Evolutionary conservation across 2,329 filamentous ascomycete species (phyloP).

Genomic region (Ophiocordyceps robertsii): DNA sequence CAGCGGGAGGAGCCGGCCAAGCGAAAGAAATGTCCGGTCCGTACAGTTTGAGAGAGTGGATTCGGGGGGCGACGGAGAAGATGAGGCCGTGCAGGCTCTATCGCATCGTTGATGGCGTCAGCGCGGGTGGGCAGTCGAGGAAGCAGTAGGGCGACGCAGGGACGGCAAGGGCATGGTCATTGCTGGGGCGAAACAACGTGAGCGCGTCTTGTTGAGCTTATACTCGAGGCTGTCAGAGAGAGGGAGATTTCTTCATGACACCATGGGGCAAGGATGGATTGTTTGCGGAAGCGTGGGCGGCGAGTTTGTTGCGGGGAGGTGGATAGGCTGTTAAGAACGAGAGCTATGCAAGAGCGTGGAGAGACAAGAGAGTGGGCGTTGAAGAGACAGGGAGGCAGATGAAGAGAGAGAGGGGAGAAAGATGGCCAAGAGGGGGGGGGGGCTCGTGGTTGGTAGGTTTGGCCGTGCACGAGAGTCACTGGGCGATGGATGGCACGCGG

Average conservation of each 20-base stretch:
- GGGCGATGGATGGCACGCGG: too few species aligned
- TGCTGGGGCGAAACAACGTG: not conserved
- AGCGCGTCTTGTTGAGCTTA: not conserved
- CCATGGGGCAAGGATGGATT: not conserved
- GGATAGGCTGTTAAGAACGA: too few species aligned
- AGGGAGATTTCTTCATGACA: not conserved
- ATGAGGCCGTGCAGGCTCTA: not conserved
- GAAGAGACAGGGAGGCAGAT: not conserved
- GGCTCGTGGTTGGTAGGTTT: too few species aligned
- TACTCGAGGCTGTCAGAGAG: not conserved
- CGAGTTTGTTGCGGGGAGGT: not conserved
- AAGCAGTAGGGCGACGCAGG: not conserved
- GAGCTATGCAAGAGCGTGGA: too few species aligned
- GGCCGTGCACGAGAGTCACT: too few species aligned
- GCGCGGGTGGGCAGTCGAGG: not conserved
- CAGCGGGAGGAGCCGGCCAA: not conserved
- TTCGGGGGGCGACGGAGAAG: not conserved
- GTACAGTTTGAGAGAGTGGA: not conserved
- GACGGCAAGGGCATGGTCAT: not conserved
- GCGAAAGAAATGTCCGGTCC: not conserved
- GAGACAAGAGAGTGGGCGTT: not conserved
- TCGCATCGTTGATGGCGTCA: constrained; percentile 1
- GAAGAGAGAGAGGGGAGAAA: not conserved
- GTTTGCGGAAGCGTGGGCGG: too few species aligned
- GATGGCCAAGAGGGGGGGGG: too few species aligned